phyloP scores from a whole-genome alignment of 805 yeast genomes.

The Phaffomyces thermotolerans region DNA sequence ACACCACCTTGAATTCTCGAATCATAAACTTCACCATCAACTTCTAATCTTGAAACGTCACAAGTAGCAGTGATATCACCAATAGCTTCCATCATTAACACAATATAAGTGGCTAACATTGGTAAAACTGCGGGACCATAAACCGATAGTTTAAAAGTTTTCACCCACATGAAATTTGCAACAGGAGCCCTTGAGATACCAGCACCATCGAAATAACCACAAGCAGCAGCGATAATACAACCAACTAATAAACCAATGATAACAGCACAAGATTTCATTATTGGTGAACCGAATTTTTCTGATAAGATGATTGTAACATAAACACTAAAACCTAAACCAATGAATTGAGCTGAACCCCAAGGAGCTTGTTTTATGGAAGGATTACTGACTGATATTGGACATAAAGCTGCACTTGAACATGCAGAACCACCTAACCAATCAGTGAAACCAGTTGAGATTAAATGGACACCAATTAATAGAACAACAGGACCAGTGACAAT shows the following conservation, averaged over 20 bases:
- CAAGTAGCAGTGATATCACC: slow-evolving; percentile 94
- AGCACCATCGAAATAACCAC: slow-evolving; percentile 64
- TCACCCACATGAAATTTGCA: slow-evolving; percentile 81
- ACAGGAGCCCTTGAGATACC: slow-evolving; percentile 67
- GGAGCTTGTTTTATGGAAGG: slow-evolving; percentile 49
- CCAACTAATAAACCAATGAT: slow-evolving; percentile 79
- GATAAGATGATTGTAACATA: slow-evolving; percentile 64
- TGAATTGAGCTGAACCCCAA: slow-evolving; percentile 83
- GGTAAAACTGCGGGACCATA: slow-evolving; percentile 88
- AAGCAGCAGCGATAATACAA: slow-evolving; percentile 87
- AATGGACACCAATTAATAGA: slow-evolving; percentile 65
- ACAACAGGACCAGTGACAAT: slow-evolving; percentile 93
- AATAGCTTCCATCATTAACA: slow-evolving; percentile 85
- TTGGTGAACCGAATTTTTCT: slow-evolving; percentile 89
- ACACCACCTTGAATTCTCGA: slow-evolving; percentile 90
- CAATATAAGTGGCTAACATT: slow-evolving; percentile 73
- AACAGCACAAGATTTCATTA: slow-evolving; percentile 91
- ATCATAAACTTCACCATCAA: slow-evolving; percentile 76
- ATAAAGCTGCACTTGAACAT: slow-evolving; percentile 36
- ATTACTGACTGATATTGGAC: slow-evolving; percentile 46
- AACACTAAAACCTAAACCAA: slow-evolving; percentile 85
- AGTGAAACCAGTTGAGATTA: slow-evolving; percentile 65
- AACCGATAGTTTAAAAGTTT: slow-evolving; percentile 67
- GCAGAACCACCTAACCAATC: slow-evolving; percentile 89
- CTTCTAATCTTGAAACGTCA: slow-evolving; percentile 81